Evolutionary conservation across 2,329 filamentous ascomycete species (phyloP).

Genomic region (Colletotrichum trifolii): DNA sequence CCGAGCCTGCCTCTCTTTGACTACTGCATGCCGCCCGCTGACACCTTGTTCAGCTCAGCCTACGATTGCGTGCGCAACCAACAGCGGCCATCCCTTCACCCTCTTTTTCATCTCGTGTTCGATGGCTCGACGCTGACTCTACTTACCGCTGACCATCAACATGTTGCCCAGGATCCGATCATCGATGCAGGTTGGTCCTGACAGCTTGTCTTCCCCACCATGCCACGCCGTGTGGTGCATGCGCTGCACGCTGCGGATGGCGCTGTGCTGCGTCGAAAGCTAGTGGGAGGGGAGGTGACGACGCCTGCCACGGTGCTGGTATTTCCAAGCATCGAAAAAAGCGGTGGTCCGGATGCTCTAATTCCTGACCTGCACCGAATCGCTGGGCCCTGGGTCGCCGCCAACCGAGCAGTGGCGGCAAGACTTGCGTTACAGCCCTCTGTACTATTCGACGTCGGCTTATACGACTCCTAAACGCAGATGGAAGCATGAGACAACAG

Average conservation of each 20-base stretch:
- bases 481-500: conserved; percentile 10
- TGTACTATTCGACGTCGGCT: conserved; percentile 1
- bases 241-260: too few relatives aligned
- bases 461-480: conserved; percentile 9
- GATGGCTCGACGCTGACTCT: conserved; percentile 24
- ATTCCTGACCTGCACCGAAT: conserved; percentile 2
- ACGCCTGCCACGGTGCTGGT: conserved; percentile 13
- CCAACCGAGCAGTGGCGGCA: conserved; percentile 3
- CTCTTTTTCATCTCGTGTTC: conserved; percentile 36
- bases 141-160: conserved; percentile 23
- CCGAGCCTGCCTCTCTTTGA: neutral
- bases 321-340: conserved; percentile 23
- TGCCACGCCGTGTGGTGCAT: neutral
- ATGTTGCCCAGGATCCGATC: conserved; percentile 18
- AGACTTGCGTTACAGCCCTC: conserved; percentile 15
- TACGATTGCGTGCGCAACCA: conserved; percentile 29
- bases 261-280: too few relatives aligned
- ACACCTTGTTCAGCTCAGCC: conserved; percentile 20
- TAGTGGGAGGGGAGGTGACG: conserved; percentile 15
- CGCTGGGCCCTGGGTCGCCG: neutral
- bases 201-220: conserved; percentile 26
- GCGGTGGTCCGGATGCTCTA: neutral
- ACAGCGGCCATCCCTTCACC: conserved; percentile 34
- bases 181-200: conserved; percentile 15
- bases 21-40: conserved; percentile 5